Evolutionary conservation across 2,329 filamentous ascomycete species (phyloP), one percentile per base, ranked within the genome.

Genomic region (Ophiostoma tasmaniense): DNA sequence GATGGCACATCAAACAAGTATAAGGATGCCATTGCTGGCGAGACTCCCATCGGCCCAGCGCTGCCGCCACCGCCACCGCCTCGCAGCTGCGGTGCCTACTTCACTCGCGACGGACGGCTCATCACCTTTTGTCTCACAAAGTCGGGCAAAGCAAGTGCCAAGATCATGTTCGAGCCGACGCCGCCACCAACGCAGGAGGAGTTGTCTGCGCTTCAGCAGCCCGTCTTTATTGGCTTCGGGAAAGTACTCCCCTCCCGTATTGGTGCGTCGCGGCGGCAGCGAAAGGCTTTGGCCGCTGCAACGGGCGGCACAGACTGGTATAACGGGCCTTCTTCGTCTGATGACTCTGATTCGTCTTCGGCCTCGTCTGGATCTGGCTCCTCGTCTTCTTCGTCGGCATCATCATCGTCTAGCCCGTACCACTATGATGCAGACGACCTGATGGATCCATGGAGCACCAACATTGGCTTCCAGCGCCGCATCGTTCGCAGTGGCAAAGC

Each of bases 71-170:
- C 87, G 14, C 85, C 86, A 0, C 79, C 83, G 25, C 86, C 85
- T 2, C 80, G 86, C 61, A 82, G 82, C 7, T 89, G 87, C 71
- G 87, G 87, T 55, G 86, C 84, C 59, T 80, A 84, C 6, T 89
- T 89, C 72, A 85, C 86, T 10, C 83, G 84, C 50, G 86, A 87
- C 73, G 89, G 88, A 8, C 83, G 83, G 55, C 78, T 90, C 1
- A 82, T 88, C 5, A 89, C 87, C 74, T 90, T 90, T 76, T 90
- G 90, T 73, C 87, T 87, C 1, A 87, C 87, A 0, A 89, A 88
- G 72, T 87, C 90, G 73, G 84, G 87, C 74, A 87, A 84, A 72
- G 82, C 83, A 20, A 82, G 79, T 45, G 82, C 80, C 2, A 67
- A 70, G 61, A 67, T 84, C 6, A 80, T 86, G 64, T 82, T 83